Evolutionary conservation across 441 rosid genomes (phyloP).

Genomic region (Adansonia gregorii): DNA sequence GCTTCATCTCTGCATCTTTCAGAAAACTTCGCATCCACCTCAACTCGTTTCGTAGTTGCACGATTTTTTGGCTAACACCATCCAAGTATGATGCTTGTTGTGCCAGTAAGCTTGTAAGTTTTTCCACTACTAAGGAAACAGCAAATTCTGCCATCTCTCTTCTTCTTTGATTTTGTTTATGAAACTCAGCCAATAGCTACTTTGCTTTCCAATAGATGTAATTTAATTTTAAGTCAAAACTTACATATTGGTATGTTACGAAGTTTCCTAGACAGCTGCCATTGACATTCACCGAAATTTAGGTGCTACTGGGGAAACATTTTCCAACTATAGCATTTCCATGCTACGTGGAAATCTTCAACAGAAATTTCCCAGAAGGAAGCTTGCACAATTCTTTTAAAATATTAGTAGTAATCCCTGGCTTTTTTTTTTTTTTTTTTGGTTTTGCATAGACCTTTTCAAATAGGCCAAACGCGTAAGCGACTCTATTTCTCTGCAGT

Average conservation of each 20-base stretch:
- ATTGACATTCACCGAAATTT: not conserved
- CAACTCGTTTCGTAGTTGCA: conserved; percentile 37
- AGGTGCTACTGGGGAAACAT: not conserved
- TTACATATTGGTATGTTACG: not conserved
- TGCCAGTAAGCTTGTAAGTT: conserved; percentile 35
- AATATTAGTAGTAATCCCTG: not conserved
- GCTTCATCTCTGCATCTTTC: conserved; percentile 42
- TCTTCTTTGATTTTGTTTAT: not conserved
- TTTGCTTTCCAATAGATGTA: not conserved
- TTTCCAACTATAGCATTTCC: not conserved
- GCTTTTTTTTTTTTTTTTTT: not conserved
- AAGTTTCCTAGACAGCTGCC: not conserved
- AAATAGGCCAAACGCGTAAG: not conserved
- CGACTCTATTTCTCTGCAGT: not conserved
- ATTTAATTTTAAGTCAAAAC: not conserved
- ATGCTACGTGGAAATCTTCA: not conserved
- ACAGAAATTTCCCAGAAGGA: not conserved
- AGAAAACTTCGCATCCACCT: conserved; percentile 37
- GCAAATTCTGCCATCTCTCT: conserved; percentile 36
- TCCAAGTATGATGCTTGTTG: conserved; percentile 34
- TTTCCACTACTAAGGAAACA: conserved; percentile 36
- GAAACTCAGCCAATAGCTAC: not conserved
- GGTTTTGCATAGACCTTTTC: not conserved
- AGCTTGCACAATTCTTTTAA: not conserved
- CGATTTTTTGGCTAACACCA: conserved; percentile 34